Evolutionary conservation across 2,329 filamentous ascomycete genomes (phyloP).

Genomic region (Pseudogymnoascus sp.): DNA sequence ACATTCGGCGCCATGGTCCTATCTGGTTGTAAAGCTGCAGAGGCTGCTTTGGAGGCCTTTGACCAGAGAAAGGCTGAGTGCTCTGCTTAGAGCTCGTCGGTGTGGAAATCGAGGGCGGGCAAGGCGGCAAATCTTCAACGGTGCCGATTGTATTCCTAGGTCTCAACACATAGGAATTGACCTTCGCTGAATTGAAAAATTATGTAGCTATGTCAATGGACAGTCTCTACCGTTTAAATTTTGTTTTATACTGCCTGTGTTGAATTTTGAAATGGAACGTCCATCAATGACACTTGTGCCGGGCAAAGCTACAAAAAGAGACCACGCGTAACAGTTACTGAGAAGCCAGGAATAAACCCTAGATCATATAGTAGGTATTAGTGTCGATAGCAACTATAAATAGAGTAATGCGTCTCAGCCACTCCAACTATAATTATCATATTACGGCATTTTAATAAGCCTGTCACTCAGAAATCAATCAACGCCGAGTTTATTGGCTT

Average conservation of each 20-base stretch:
- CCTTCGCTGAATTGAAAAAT: neutral
- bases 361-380: neutral
- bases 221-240: neutral
- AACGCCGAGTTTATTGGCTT: neutral
- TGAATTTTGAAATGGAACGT: neutral
- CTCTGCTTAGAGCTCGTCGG: conserved; percentile 5
- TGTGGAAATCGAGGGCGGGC: neutral
- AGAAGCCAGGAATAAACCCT: neutral
- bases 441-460: neutral
- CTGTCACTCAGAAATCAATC: neutral
- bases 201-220: neutral
- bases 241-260: neutral
- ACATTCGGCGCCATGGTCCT: conserved; percentile 87
- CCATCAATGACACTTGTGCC: neutral
- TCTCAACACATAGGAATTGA: neutral
- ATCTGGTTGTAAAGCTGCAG: conserved; percentile 81
- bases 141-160: neutral
- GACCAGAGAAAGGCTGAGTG: conserved; percentile 65
- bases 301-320: neutral
- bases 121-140: neutral
- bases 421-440: neutral
- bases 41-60: conserved; percentile 72
- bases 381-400: neutral
- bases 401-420: neutral
- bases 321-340: neutral